Percentiles rank a stretch among this genome's conserved stretches.
Conservation (phyloP, 2,329 filamentous ascomycete species). For the Nothopassalora personata region DNA sequence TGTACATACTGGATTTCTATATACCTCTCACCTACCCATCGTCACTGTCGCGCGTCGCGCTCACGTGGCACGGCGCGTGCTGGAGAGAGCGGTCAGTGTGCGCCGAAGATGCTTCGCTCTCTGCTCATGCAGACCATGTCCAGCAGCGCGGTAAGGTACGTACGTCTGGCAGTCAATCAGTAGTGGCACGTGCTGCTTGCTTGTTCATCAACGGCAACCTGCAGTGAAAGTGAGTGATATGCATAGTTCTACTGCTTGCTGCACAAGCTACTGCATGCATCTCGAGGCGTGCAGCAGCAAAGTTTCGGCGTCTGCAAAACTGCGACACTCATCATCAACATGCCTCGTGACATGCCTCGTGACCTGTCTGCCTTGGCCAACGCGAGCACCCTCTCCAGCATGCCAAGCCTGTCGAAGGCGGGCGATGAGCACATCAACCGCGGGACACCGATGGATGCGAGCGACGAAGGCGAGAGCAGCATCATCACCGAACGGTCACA, state of each 20-base stretch:
- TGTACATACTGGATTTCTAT: background rate
- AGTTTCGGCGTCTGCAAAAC: background rate
- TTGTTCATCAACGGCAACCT: background rate
- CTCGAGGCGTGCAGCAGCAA: background rate
- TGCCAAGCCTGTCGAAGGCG: conserved; percentile 37
- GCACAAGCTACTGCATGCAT: background rate
- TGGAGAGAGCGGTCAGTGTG: background rate
- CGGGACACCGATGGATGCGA: conserved; percentile 4
- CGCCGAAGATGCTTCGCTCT: background rate
- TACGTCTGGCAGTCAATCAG: background rate
- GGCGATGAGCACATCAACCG: conserved; percentile 5
- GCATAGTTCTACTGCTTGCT: background rate
- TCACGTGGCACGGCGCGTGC: background rate
- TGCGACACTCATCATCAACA: background rate
- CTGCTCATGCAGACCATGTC: background rate
- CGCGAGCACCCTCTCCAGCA: conserved; percentile 19
- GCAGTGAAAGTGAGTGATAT: background rate
- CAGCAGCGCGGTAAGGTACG: background rate
- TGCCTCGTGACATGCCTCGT: too few relatives aligned
- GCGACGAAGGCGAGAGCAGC: conserved; percentile 10
- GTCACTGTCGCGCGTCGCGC: background rate
- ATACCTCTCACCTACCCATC: background rate
- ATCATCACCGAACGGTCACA: conserved; percentile 14
- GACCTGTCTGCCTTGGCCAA: conserved; percentile 33
- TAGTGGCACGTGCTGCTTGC: too few relatives aligned